Conservation (phyloP, 371 early-diverging fungal species). For the Smittium mucronatum region DNA sequence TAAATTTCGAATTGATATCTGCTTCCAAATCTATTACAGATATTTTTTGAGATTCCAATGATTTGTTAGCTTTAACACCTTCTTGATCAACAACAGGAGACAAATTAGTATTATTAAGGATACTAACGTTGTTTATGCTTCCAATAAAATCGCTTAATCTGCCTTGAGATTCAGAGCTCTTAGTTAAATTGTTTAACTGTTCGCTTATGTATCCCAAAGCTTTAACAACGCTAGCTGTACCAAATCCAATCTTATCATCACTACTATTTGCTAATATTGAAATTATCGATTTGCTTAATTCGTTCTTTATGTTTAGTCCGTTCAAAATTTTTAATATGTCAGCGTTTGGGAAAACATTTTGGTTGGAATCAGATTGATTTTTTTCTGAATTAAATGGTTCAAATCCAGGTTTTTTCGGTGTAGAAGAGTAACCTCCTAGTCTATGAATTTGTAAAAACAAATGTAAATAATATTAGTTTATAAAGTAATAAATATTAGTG, state of each 20-base stretch:
- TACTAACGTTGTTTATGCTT: neutral
- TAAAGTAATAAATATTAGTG: no score
- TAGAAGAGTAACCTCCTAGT: slow-evolving; percentile 3
- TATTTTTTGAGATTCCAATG: no score
- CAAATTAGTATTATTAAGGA: neutral
- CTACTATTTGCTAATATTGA: slow-evolving; percentile 1
- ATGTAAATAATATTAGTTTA: no score
- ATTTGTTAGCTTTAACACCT: no score
- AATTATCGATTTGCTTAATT: neutral
- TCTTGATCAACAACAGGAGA: neutral
- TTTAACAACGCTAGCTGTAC: neutral
- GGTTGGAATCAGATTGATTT: neutral
- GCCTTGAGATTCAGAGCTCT: neutral
- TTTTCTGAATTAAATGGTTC: neutral
- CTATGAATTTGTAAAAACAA: no score
- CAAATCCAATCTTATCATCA: neutral
- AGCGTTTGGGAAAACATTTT: neutral
- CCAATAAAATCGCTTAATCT: neutral
- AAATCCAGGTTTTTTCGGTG: neutral
- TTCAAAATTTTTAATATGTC: slow-evolving; percentile 16
- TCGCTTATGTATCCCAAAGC: slow-evolving; percentile 1
- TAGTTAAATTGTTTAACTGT: neutral
- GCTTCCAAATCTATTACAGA: no score
- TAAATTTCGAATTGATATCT: no score
- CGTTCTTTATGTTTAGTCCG: slow-evolving; percentile 13